phyloP scores from a whole-genome alignment of 495 filamentous ascomycete species.

The Aspergillus sclerotiicarbonarius region DNA sequence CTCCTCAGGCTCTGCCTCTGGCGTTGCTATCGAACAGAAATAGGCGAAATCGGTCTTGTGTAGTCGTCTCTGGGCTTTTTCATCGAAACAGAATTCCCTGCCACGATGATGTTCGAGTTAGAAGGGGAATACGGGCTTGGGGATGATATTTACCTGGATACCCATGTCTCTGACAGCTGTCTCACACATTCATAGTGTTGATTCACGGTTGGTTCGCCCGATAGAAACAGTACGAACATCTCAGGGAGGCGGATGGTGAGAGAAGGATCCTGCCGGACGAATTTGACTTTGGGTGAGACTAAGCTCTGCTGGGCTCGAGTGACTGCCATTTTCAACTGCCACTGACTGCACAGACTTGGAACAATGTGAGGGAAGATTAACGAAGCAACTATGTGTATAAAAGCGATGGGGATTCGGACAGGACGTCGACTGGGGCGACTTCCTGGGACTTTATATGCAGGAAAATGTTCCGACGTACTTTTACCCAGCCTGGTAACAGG shows the following conservation, averaged over 20 bases:
- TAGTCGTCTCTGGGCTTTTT: conserved; percentile 4
- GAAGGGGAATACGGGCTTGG: neutral
- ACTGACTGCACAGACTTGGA: neutral
- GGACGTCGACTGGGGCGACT: neutral
- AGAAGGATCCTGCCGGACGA: neutral
- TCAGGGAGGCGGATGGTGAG: conserved; percentile 26
- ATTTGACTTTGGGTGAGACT: neutral
- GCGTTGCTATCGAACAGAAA: conserved; percentile 22
- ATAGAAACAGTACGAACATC: conserved; percentile 33
- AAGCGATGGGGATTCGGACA: neutral
- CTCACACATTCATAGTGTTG: conserved; percentile 26
- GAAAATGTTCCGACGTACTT: neutral
- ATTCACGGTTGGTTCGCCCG: conserved; percentile 25
- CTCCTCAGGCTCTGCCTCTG: conserved; percentile 19
- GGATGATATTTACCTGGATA: conserved; percentile 13
- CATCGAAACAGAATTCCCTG: conserved; percentile 18
- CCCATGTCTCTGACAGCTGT: conserved; percentile 22
- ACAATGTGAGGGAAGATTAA: neutral
- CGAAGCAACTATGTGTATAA: neutral
- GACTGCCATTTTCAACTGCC: conserved; percentile 8
- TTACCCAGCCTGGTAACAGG: neutral
- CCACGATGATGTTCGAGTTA: neutral
- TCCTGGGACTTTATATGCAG: neutral
- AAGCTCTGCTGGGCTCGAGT: neutral
- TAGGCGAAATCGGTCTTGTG: conserved; percentile 17